Evolutionary conservation across 2,329 filamentous ascomycete species (phyloP), one percentile per base, ranked within the genome.

Genomic region (Monilinia polystroma): DNA sequence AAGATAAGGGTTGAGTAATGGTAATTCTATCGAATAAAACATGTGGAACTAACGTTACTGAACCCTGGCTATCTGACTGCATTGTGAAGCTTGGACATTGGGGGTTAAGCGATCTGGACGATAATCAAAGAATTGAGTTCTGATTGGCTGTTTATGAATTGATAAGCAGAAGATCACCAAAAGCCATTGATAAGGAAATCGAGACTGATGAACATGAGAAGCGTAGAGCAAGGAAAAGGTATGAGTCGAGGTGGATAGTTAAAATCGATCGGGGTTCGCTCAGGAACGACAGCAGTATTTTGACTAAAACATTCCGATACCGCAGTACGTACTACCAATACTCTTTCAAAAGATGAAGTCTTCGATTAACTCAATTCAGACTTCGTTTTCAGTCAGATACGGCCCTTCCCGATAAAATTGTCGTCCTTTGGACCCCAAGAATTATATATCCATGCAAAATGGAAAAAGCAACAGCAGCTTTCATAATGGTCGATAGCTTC

Each of bases 1-100:
- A 20, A 58, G 62, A 64, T 64, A 64, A 64, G 52, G 51, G 56
- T 57, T 23, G 29, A 38, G 23, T 16, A 18, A 49, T 38, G 45
- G 29, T 64, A 64, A 64, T 64, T 58, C 57, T 57, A 47, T 64
- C 41, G 32, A 64, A 64, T 58, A 56, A 64, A 57, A 55, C 38
- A 57, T 35, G 14, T 64, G n/a, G 52, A 47, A 51, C 43, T 11
- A 57, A 29, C n/a, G n/a, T 64, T 41, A 29, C 18, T 8, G 26
- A 47, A 43, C 4, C 62, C 52, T 57, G 57, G 62, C 52, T 57
- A 47, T 64, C 62, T 64, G 26, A 45, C 62, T 55, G 51, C 47
- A 64, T 57, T 35, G 38, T 41, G 52, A 26, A 64, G 62, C 62
- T 64, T 64, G 26, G 62, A 57, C 52, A 47, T 64, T 57, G 51